phyloP scores from a whole-genome alignment of 257 asterid species.

The Galeopsis tetrahit region DNA sequence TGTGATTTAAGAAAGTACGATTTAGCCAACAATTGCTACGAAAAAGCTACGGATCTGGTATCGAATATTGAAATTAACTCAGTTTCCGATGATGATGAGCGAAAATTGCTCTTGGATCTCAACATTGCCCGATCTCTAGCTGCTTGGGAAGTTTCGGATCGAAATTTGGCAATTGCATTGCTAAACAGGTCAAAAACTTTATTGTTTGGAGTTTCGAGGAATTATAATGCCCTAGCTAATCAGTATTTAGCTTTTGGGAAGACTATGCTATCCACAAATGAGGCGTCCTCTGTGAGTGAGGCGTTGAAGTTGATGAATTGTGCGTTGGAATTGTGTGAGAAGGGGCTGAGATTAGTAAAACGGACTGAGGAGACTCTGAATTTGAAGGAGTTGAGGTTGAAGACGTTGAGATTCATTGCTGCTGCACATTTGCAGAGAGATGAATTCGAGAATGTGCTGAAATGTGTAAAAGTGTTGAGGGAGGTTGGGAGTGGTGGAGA shows the following conservation, averaged over 20 bases:
- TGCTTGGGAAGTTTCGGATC: constrained; percentile 86
- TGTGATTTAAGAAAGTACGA: constrained; percentile 65
- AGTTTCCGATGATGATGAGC: constrained; percentile 62
- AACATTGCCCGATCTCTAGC: constrained; percentile 79
- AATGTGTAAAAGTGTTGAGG: constrained; percentile 86
- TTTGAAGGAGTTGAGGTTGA: constrained; percentile 83
- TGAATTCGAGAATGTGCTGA: constrained; percentile 90
- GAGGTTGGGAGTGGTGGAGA: constrained; percentile 74
- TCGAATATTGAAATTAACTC: constrained; percentile 57
- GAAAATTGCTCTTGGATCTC: constrained; percentile 68
- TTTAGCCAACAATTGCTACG: constrained; percentile 79
- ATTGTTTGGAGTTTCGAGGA: constrained; percentile 67
- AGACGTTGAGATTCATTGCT: constrained; percentile 84
- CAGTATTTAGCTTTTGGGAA: constrained; percentile 84
- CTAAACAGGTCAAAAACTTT: constrained; percentile 81
- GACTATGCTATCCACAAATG: constrained; percentile 55
- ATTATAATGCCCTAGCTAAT: constrained; percentile 67
- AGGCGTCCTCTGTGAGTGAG: constrained; percentile 62
- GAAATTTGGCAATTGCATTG: constrained; percentile 66
- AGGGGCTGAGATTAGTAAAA: constrained; percentile 87
- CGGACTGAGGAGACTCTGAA: constrained; percentile 66
- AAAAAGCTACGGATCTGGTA: constrained; percentile 86
- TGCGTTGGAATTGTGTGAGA: constrained; percentile 88
- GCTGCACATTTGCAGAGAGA: constrained; percentile 90
- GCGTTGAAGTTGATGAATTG: constrained; percentile 89